Evolutionary conservation across 805 yeast species (phyloP), one percentile per base, ranked within the genome.

Genomic region (Kodamaea leandrae): DNA sequence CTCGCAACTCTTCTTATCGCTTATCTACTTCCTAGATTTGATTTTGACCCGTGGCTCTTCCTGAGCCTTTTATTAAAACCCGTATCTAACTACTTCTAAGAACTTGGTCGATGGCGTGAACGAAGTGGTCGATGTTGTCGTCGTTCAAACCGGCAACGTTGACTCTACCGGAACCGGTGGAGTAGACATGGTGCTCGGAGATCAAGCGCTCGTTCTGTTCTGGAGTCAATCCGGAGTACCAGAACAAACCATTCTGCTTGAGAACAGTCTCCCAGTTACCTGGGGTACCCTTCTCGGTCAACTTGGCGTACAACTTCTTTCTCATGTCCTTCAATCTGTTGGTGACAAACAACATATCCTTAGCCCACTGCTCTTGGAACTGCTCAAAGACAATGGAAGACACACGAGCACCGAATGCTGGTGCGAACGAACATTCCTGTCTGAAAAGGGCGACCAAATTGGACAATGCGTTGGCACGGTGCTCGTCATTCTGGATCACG

Each of bases 401-500:
- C 13, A 71, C 52, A 35, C 75, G 51, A 13, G 76, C 74, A 12
- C 76, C 76, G 48, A 60, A 71, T 4, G 75, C 72, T 7, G 76
- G 75, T 3, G 70, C 74, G 54, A 68, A 68, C 4, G 76, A 71
- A 41, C 69, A 61, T 49, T 66, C 71, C n/a, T 57, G 47, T 49
- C 76, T 55, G 50, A 70, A 62, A 26, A 58, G 33, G 10, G 61
- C 53, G 9, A 63, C 54, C 52, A 71, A 55, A 24, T 54, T 54
- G 14, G 59, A 55, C 41, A 47, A 47, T 21, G 55, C 54, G 15
- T 49, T 51, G 10, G 45, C 45, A 8, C 43, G 44, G n/a, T 42
- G 32, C 2, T 42, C 39, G 15, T 32, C 32, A 39, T 60, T 60
- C 23, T 49, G 51, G 7, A 54, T 39, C 18, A 60, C 63, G 23